These are phyloP conservation scores for Salix viminalis DNA, from an alignment of 345 rosid species.

Conservation along the genomic window DNA sequence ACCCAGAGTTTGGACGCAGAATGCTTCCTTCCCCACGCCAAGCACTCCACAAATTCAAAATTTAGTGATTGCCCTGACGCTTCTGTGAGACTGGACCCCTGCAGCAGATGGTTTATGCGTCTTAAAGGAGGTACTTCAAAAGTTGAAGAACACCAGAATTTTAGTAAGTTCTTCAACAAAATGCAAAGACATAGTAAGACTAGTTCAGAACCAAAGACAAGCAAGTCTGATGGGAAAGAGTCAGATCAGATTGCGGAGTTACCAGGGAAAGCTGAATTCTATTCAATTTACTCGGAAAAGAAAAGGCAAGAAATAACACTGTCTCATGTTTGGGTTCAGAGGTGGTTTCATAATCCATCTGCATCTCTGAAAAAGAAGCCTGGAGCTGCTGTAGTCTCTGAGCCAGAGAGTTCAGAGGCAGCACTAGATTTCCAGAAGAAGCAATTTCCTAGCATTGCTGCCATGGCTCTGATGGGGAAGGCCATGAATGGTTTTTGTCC, in stretches of 20 bases:
- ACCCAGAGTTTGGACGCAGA: conserved; percentile 70
- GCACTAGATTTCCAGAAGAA: conserved; percentile 31
- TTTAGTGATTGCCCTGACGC: conserved; percentile 24
- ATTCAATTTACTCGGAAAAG: conserved; percentile 24
- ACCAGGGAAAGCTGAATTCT: conserved; percentile 23
- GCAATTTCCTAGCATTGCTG: conserved; percentile 83
- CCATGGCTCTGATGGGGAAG: conserved; percentile 97
- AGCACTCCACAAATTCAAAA: conserved; percentile 36
- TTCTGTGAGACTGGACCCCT: conserved; percentile 34
- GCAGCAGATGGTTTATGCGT: conserved; percentile 80
- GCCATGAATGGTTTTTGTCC: conserved; percentile 61
- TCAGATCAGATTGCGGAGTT: conserved; percentile 16
- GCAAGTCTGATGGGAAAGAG: conserved; percentile 29
- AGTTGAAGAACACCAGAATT: conserved; percentile 43
- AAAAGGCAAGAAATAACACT: conserved; percentile 29
- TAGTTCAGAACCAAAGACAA: conserved; percentile 29
- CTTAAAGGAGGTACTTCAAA: conserved; percentile 41
- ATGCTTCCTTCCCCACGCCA: conserved; percentile 37
- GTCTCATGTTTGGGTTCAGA: conserved; percentile 59
- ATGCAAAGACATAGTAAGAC: conserved; percentile 27
- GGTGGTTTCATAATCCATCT: conserved; percentile 54
- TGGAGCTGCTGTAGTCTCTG: conserved; percentile 24
- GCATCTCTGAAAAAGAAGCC: conserved; percentile 20
- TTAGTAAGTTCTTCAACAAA: conserved; percentile 29
- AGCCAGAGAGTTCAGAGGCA: conserved; percentile 39